Conservation (phyloP, 1,139 yeast genomes). For the Diutina sp. region DNA sequence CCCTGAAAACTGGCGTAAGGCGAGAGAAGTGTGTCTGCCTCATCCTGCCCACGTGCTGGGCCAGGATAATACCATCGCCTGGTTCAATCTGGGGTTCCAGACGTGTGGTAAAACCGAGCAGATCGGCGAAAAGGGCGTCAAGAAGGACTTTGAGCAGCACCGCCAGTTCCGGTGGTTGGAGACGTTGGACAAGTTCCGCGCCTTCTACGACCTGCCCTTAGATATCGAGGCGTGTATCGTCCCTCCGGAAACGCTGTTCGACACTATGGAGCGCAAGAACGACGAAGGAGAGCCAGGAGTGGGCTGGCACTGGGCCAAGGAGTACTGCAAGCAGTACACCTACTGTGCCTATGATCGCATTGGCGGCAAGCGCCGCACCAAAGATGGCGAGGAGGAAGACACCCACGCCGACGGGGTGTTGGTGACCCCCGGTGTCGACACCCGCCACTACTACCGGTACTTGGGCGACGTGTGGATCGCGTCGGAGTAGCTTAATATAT, state of each 20-base stretch:
- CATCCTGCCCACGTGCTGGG: constrained; percentile 24
- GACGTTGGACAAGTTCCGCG: constrained; percentile 12
- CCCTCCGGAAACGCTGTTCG: constrained; percentile 9
- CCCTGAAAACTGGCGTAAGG: constrained; percentile 9
- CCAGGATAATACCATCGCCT: constrained; percentile 6
- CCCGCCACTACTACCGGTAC: neutral
- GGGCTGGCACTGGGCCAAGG: constrained; percentile 17
- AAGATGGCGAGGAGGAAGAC: neutral
- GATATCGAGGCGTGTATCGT: constrained; percentile 20
- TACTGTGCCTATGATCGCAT: constrained; percentile 28
- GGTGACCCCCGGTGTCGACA: neutral
- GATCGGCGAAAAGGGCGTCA: constrained; percentile 3
- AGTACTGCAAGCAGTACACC: constrained; percentile 21
- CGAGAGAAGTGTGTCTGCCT: constrained; percentile 22
- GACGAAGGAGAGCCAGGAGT: constrained; percentile 17
- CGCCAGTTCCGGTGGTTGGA: constrained; percentile 6
- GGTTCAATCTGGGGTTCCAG: constrained; percentile 9
- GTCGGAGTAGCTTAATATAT: neutral
- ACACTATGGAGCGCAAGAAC: constrained; percentile 4
- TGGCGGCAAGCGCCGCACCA: constrained; percentile 10
- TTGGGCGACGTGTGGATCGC: constrained; percentile 1
- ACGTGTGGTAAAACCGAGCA: constrained; percentile 6
- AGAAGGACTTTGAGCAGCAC: constrained; percentile 4
- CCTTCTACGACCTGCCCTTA: constrained; percentile 14
- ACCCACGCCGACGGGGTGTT: neutral